Percentiles rank a stretch among this genome's conserved stretches.
These are phyloP conservation scores for Polyplosphaeria fusca DNA, from an alignment of 495 filamentous ascomycete genomes.

Conservation along the genomic window DNA sequence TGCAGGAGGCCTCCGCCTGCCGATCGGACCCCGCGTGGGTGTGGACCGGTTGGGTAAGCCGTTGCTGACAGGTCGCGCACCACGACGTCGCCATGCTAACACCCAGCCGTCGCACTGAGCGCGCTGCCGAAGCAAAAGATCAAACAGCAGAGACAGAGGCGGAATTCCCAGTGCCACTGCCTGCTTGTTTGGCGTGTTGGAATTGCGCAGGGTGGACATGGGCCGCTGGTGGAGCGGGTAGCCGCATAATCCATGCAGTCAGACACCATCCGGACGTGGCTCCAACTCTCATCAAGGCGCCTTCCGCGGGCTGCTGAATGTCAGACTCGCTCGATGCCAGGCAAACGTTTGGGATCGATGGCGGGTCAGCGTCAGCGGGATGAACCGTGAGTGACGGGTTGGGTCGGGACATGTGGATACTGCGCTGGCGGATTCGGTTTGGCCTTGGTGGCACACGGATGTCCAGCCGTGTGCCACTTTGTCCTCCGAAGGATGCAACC, in stretches of 20 bases:
- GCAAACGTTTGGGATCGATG: too few relatives aligned
- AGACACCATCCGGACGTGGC: not conserved
- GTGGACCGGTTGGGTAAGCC: slow-evolving; percentile 1
- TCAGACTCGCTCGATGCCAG: too few relatives aligned
- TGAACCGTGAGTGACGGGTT: not conserved
- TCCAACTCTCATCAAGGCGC: not conserved
- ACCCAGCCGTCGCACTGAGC: not conserved
- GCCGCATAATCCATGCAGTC: slow-evolving; percentile 8
- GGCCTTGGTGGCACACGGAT: not conserved
- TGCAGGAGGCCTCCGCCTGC: not conserved
- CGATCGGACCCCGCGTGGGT: slow-evolving; percentile 21
- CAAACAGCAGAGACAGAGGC: too few relatives aligned
- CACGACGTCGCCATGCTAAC: not conserved
- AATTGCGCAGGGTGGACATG: not conserved
- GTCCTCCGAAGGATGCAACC: not conserved
- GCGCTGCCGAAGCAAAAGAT: too few relatives aligned
- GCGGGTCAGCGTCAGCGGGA: not conserved
- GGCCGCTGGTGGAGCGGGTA: not conserved
- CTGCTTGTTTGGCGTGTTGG: not conserved
- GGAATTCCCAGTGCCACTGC: not conserved
- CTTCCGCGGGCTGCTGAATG: too few relatives aligned
- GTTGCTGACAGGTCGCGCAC: slow-evolving; percentile 2
- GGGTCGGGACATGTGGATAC: not conserved
- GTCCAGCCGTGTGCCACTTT: not conserved
- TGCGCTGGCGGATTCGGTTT: not conserved